Base-by-base conservation (phyloP, 176 grass and related monocot genomes). In the Puya raimondii region DNA sequence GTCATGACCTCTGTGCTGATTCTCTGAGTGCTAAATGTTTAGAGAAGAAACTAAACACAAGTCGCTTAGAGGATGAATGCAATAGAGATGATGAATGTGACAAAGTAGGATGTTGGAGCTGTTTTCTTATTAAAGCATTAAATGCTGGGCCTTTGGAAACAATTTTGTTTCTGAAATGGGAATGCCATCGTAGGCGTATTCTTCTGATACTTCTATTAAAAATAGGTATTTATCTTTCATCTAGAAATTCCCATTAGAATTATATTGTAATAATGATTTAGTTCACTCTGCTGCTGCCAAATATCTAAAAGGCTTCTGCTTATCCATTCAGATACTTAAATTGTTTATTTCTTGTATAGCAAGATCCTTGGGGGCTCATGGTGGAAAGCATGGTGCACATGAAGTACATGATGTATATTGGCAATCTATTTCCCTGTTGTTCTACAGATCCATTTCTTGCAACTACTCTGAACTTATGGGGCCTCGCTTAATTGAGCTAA, bases 331-430 rank as follows among this genome's bases (percentile, higher is more conserved):
- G 14, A n/a, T 20, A 21, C 17, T 61, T 61, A 7, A 10, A 10
- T 20, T 61, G 3, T 63, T 79, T 73, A n/a, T 70, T 71, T 76
- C 9, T 80, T 71, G 51, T 86, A 64, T 79, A 97, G 86, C 79
- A 49, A 89, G 70, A 82, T 80, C 42, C 11, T 83, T 87, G 53
- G 76, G 80, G 76, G 80, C 67, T 70, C 71, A 70, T 63, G 72
- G 64, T 66, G 76, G 72, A 61, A 71, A 86, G 48, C 66, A 49
- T 75, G 84, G 33, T 63, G 73, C 26, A 47, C 88, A 92, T 80
- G 81, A 90, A 77, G 80, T 87, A 72, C 93, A 96, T 64, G 79
- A 20, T 77, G 49, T 92, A 23, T 92, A 89, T 81, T 82, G 64
- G 76, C 75, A 80, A 71, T 96, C 79, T 75, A 87, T 90, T 65